These are phyloP conservation scores for Escovopsis sp. DNA, from an alignment of 2,329 filamentous ascomycete genomes.

Conservation along the genomic window DNA sequence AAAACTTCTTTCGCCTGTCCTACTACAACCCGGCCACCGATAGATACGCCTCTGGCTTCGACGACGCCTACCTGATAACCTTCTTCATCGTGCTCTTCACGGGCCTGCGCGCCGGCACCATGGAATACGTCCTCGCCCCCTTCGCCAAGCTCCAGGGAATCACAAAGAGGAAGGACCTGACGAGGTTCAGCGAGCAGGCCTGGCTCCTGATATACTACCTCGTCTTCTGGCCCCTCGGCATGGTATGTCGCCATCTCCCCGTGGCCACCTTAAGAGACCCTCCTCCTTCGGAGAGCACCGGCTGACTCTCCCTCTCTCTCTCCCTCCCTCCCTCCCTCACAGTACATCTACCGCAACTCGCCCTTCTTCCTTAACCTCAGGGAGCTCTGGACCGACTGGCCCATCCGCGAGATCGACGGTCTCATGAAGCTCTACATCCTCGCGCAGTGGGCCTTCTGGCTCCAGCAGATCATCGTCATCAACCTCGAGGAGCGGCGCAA, in stretches of 20 bases:
- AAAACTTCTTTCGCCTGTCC: constrained; percentile 75
- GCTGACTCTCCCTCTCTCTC: not conserved
- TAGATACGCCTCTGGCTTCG: constrained; percentile 59
- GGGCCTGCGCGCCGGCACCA: constrained; percentile 64
- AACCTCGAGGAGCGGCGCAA: constrained; percentile 90
- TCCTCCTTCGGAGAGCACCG: not conserved
- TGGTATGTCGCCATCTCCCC: constrained; percentile 43
- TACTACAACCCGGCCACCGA: constrained; percentile 60
- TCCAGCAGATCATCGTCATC: constrained; percentile 88
- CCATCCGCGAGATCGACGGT: constrained; percentile 57
- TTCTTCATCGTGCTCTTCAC: constrained; percentile 78
- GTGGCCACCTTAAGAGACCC: too few relatives aligned
- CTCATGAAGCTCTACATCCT: constrained; percentile 82
- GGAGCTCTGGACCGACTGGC: constrained; percentile 76
- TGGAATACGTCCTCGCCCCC: constrained; percentile 78
- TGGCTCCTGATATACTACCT: constrained; percentile 80
- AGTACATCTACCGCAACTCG: constrained; percentile 72
- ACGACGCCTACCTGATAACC: constrained; percentile 64
- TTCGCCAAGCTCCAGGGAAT: constrained; percentile 60
- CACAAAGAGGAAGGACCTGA: constrained; percentile 57
- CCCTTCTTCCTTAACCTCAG: constrained; percentile 63
- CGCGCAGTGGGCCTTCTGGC: constrained; percentile 79
- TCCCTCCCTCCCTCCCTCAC: too few relatives aligned
- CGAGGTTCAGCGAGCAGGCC: constrained; percentile 85
- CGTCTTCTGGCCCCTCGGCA: constrained; percentile 68